Evolutionary conservation across 805 yeast species (phyloP).

Genomic region (Middelhovenomyces tepae): DNA sequence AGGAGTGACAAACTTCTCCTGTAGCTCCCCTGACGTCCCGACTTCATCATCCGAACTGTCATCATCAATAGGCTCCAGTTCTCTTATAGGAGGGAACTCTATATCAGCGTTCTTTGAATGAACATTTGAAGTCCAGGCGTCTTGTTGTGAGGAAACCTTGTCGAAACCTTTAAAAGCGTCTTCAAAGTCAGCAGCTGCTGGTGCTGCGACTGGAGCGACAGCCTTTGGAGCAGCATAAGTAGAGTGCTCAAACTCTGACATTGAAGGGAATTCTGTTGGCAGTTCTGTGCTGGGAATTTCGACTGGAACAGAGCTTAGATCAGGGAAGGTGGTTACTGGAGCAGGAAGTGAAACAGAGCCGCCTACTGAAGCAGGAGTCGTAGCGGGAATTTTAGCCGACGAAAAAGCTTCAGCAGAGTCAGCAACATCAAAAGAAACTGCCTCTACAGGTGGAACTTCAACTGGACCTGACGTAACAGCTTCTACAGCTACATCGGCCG

Average conservation of each 20-base stretch:
- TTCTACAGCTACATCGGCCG: neutral
- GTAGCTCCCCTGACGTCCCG: conserved; percentile 14
- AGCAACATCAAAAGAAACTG: conserved; percentile 1
- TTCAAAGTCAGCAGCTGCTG: conserved; percentile 2
- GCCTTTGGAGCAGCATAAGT: too few relatives aligned
- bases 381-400: neutral
- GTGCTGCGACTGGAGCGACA: too few relatives aligned
- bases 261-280: too few relatives aligned
- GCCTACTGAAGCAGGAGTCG: neutral
- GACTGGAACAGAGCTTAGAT: too few relatives aligned
- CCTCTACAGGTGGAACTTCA: conserved; percentile 4
- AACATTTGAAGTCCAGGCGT: conserved; percentile 13
- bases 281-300: too few relatives aligned
- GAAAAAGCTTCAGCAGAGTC: neutral
- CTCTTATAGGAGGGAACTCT: conserved; percentile 22
- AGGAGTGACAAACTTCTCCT: conserved; percentile 9
- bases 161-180: neutral
- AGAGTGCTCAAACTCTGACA: too few relatives aligned
- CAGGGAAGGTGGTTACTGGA: too few relatives aligned
- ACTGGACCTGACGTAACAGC: neutral
- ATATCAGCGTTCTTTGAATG: conserved; percentile 15
- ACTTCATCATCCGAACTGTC: conserved; percentile 24
- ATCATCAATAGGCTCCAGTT: conserved; percentile 16
- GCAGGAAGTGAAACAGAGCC: too few relatives aligned
- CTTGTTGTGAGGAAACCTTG: neutral